Evolutionary conservation across 2,329 filamentous ascomycete species (phyloP).

Genomic region (Colletotrichum theobromicola): DNA sequence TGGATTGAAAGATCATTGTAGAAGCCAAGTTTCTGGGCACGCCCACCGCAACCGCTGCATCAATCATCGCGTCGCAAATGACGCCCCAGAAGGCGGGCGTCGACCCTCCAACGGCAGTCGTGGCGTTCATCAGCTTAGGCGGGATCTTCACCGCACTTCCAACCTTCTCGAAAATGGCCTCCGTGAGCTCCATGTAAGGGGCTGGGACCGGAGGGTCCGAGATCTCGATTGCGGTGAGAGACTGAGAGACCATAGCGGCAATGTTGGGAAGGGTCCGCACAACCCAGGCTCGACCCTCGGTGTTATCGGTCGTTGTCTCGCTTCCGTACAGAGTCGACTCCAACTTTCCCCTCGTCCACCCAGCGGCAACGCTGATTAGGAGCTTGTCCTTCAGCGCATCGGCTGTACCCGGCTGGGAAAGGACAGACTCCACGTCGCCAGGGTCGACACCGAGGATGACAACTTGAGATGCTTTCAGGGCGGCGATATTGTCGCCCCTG

Average conservation of each 20-base stretch:
- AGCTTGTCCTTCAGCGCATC: slow-evolving; percentile 48
- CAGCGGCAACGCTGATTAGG: slow-evolving; percentile 56
- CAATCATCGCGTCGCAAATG: slow-evolving; percentile 62
- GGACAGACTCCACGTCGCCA: slow-evolving; percentile 40
- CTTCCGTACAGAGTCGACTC: slow-evolving; percentile 39
- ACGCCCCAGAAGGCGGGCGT: slow-evolving; percentile 66
- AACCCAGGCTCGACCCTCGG: slow-evolving; percentile 25
- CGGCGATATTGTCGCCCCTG: slow-evolving; percentile 37
- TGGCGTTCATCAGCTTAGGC: slow-evolving; percentile 58
- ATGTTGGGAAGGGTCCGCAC: slow-evolving; percentile 41
- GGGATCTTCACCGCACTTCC: slow-evolving; percentile 57
- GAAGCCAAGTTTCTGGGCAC: slow-evolving; percentile 60
- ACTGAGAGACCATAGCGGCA: slow-evolving; percentile 35
- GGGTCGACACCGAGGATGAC: slow-evolving; percentile 54
- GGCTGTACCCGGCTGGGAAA: slow-evolving; percentile 39
- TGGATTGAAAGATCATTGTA: slow-evolving; percentile 64
- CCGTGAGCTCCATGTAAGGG: slow-evolving; percentile 27
- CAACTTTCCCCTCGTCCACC: slow-evolving; percentile 47
- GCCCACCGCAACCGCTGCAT: slow-evolving; percentile 65
- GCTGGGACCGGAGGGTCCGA: slow-evolving; percentile 25
- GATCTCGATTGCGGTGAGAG: slow-evolving; percentile 36
- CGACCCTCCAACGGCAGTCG: slow-evolving; percentile 64
- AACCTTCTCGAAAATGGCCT: slow-evolving; percentile 59
- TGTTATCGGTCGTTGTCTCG: slow-evolving; percentile 20
- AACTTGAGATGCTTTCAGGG: slow-evolving; percentile 40